Evolutionary conservation across 306 rosid genomes (phyloP), one percentile per base, ranked within the genome.

Genomic region (Cucurbita ficifolia): DNA sequence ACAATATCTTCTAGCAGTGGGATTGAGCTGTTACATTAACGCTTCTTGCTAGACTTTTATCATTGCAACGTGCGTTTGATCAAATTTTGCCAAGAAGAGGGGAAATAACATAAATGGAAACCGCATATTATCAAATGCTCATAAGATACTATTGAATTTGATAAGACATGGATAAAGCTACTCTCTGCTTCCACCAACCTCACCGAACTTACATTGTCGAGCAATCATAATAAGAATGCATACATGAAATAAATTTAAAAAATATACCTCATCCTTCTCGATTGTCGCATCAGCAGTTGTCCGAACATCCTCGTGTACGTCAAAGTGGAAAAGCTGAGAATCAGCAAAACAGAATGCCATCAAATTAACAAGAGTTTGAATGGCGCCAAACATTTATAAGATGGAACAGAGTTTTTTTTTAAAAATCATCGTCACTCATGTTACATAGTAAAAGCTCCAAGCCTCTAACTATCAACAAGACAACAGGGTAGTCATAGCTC

Each of bases 201-300:
- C 39, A 45, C 18, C 22, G 13, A 45, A 6, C 73, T 67, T 45
- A 8, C 3, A 24, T 22, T 67, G 36, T 45, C 5, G 13, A 67
- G 6, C 73, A 22, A 45, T 64, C 54, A 4, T 29, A 72, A 35
- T 14, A 69, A 24, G 24, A 4, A 54, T 4, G 24, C 50, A 54
- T 5, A 9, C 24, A 59, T 62, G 58, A 72, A 48, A 38, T 60
- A 48, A 79, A 36, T 17, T 53, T 40, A 8, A 72, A 74, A 29
- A 81, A 67, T 57, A 59, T 81, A 94, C 97, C 99, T 94, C 97
- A 65, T 94, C 97, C 83, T 94, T 91, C 85, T 94, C 99, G 50
- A 88, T 89, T 7, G 96, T 91, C 61, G 99, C 97, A 81, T 94
- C 96, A 53, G 99, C 99, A 88, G 77, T 91, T 72, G 99, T 94